Evolutionary conservation across 2,329 filamentous ascomycete species (phyloP).

Genomic region (Colletotrichum sp.): DNA sequence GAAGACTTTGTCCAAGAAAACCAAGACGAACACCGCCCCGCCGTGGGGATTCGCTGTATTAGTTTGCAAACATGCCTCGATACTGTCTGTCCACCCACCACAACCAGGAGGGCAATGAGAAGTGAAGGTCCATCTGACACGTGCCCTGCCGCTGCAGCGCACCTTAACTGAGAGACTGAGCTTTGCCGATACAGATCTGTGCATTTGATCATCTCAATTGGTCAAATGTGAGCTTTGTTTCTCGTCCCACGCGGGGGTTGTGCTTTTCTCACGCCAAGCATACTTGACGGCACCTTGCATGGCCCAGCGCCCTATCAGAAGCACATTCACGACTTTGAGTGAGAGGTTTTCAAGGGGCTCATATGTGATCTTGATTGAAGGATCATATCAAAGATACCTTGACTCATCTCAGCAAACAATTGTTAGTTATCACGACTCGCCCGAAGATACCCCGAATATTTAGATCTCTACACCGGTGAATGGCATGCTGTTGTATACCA

Average conservation of each 20-base stretch:
- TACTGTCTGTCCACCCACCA: neutral
- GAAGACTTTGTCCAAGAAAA: slow-evolving; percentile 12
- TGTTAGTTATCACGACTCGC: neutral
- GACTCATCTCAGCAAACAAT: neutral
- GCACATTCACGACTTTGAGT: neutral
- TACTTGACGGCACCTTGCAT: neutral
- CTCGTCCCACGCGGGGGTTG: neutral
- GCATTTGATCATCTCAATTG: fast-evolving
- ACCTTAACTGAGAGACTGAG: fast-evolving
- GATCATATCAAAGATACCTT: neutral
- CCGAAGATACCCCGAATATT: neutral
- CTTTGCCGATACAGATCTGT: fast-evolving
- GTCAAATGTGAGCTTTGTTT: neutral
- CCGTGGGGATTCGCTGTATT: neutral
- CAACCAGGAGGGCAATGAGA: fast-evolving
- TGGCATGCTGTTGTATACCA: neutral
- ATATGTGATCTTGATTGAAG: neutral
- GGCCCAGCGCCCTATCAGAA: neutral
- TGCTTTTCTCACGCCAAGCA: neutral
- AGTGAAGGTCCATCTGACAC: neutral
- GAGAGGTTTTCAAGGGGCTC: neutral
- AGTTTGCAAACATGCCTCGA: neutral
- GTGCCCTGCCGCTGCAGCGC: fast-evolving
- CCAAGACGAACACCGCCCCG: neutral
- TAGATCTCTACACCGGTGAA: neutral